A percentile compares a stretch with the other conserved stretches of the same genome.
These are phyloP conservation scores for Apiotrichum sp. DNA, from an alignment of 1,284 basidiomycete species.

Conservation along the genomic window DNA sequence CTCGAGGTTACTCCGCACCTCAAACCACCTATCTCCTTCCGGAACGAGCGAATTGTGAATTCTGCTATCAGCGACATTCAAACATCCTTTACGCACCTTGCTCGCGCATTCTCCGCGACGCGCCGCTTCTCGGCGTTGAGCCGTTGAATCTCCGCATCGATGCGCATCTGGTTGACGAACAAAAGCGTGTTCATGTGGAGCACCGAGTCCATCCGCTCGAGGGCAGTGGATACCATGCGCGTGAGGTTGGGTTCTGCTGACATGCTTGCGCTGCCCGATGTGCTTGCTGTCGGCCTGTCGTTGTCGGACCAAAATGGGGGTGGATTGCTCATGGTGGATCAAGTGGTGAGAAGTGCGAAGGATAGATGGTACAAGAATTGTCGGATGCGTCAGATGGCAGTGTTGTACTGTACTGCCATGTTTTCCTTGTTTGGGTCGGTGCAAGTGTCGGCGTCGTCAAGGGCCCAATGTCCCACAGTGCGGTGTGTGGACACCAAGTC, in stretches of 20 bases:
- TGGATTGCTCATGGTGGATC: too few species aligned
- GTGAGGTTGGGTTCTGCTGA: not conserved
- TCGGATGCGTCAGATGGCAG: too few species aligned
- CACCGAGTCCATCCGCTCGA: not conserved
- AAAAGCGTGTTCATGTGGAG: constrained; percentile 2
- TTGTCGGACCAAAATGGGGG: too few species aligned
- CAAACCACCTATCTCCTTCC: not conserved
- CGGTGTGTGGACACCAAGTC: too few species aligned
- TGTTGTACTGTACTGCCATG: too few species aligned
- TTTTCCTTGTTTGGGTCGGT: too few species aligned
- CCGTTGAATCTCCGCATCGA: not conserved
- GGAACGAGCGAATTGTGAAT: constrained; percentile 1
- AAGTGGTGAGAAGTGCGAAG: too few species aligned
- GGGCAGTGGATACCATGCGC: not conserved
- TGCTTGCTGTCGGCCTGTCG: too few species aligned
- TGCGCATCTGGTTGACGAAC: constrained; percentile 3
- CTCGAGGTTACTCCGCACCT: not conserved
- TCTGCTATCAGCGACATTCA: not conserved
- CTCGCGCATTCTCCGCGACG: not conserved
- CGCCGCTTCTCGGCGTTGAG: not conserved
- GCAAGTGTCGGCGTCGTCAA: too few species aligned
- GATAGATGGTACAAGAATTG: too few species aligned
- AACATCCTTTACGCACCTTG: not conserved
- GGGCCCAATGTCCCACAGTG: too few species aligned
- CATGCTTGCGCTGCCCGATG: too few species aligned